Evolutionary conservation across 1,284 basidiomycete species (phyloP).

Genomic region (Entoloma clypeatum): DNA sequence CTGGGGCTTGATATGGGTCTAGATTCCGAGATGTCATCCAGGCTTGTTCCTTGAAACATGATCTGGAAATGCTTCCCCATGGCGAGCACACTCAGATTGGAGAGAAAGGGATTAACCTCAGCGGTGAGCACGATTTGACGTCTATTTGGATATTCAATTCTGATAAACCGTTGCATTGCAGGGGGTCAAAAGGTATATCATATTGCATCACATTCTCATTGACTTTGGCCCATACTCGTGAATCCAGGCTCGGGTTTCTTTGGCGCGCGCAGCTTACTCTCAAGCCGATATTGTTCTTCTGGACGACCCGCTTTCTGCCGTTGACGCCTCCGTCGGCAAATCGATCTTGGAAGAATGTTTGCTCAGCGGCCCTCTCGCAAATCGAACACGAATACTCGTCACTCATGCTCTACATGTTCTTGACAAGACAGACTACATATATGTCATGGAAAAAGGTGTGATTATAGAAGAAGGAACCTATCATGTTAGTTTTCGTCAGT

Average conservation of each 20-base stretch:
- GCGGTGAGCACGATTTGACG: conserved; percentile 51
- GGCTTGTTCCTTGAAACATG: no score
- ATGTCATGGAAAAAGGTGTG: conserved; percentile 64
- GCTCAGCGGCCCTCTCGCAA: conserved; percentile 57
- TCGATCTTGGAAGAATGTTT: conserved; percentile 84
- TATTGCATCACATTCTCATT: neutral
- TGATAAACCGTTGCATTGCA: no score
- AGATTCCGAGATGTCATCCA: no score
- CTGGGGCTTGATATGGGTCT: no score
- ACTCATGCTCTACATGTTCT: conserved; percentile 84
- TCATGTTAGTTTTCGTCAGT: no score
- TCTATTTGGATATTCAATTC: no score
- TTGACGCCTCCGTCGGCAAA: conserved; percentile 88
- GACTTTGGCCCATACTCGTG: neutral
- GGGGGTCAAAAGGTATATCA: conserved; percentile 50
- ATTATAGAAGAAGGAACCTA: conserved; percentile 80
- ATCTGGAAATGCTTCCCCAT: conserved; percentile 69
- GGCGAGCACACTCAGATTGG: conserved; percentile 75
- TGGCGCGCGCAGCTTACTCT: conserved; percentile 71
- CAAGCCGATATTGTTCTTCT: conserved; percentile 68
- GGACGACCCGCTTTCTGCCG: conserved; percentile 74
- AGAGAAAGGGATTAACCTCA: conserved; percentile 60
- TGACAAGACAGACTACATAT: conserved; percentile 74
- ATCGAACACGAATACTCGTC: conserved; percentile 80
- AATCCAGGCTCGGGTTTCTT: conserved; percentile 48